phyloP scores from a whole-genome alignment of 129 eudicot genomes.

The Chrysanthemum seticuspe region DNA sequence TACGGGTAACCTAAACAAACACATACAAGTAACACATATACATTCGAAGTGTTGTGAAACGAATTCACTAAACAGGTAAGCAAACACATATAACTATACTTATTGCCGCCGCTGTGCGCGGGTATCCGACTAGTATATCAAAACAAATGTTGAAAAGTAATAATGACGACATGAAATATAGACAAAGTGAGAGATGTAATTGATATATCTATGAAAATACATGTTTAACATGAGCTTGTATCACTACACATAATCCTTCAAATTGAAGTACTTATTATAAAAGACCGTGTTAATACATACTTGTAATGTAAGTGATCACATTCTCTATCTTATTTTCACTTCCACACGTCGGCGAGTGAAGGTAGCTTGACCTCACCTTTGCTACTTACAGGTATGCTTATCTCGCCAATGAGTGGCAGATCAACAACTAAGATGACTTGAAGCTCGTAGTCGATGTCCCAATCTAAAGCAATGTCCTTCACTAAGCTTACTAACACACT shows the following conservation, averaged over 20 bases:
- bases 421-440: slow-evolving; percentile 27
- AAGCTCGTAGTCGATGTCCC: slow-evolving; percentile 44
- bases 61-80: no score
- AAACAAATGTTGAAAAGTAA: no score
- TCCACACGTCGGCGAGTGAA: slow-evolving; percentile 15
- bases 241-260: not conserved
- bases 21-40: no score
- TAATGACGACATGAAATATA: no score
- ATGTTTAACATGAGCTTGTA: not conserved
- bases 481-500: slow-evolving; percentile 24
- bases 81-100: no score
- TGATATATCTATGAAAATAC: no score
- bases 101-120: no score
- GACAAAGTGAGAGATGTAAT: no score
- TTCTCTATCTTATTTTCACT: not conserved
- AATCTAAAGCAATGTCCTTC: slow-evolving; percentile 33
- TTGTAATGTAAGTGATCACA: slow-evolving; percentile 6
- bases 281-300: not conserved
- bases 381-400: slow-evolving; percentile 27
- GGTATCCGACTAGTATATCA: no score
- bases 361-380: slow-evolving; percentile 40
- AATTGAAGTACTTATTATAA: not conserved
- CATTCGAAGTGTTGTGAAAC: no score
- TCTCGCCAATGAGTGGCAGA: slow-evolving; percentile 30
- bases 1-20: no score